Evolutionary conservation across 345 rosid genomes (phyloP).

Genomic region (Hibiscus syriacus): DNA sequence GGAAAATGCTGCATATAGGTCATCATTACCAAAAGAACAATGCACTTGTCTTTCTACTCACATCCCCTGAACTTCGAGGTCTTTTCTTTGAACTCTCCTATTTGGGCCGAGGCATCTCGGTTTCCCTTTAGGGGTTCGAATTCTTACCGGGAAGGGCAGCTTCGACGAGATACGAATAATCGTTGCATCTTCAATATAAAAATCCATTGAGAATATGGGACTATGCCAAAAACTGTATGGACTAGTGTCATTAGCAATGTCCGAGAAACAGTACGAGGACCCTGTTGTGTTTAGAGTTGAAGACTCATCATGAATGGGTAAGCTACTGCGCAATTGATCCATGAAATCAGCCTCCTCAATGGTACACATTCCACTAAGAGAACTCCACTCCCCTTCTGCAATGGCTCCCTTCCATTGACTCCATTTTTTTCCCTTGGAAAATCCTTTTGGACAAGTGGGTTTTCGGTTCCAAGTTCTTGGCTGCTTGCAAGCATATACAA

Average conservation of each 20-base stretch:
- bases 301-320: slow-evolving; percentile 15
- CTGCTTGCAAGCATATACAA: too few relatives aligned
- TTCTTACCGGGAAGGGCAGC: slow-evolving; percentile 20
- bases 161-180: slow-evolving; percentile 36
- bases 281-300: slow-evolving; percentile 26
- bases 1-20: neutral
- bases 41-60: slow-evolving; percentile 26
- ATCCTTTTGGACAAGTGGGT: neutral
- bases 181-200: slow-evolving; percentile 28
- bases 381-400: slow-evolving; percentile 52
- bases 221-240: slow-evolving; percentile 6
- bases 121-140: slow-evolving; percentile 13
- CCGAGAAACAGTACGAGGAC: too few relatives aligned
- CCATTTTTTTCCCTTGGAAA: slow-evolving; percentile 20
- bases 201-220: slow-evolving; percentile 20
- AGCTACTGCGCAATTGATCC: slow-evolving; percentile 48
- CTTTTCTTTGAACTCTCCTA: slow-evolving; percentile 47
- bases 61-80: slow-evolving; percentile 30
- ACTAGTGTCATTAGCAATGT: slow-evolving; percentile 6
- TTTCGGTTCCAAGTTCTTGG: neutral
- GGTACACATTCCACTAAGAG: slow-evolving; percentile 40
- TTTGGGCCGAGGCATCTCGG: slow-evolving; percentile 23
- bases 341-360: slow-evolving; percentile 66
- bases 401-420: slow-evolving; percentile 32
- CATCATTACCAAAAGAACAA: neutral